phyloP scores from a whole-genome alignment of 2,329 filamentous ascomycete species.

The Cercospora sp. region DNA sequence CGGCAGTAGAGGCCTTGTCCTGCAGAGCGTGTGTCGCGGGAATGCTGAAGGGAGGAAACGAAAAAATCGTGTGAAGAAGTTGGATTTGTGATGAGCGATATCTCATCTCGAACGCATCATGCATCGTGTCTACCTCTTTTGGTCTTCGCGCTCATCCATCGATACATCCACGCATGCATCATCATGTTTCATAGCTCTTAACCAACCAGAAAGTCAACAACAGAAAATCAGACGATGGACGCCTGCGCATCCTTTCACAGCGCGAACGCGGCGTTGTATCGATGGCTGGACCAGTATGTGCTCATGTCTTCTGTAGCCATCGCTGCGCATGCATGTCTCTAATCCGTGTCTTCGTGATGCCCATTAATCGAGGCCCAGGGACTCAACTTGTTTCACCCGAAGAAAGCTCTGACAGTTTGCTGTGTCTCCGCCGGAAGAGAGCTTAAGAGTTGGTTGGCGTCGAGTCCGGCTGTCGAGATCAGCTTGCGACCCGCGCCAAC shows the following conservation, averaged over 20 bases:
- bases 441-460: constrained; percentile 72
- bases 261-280: background rate
- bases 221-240: background rate
- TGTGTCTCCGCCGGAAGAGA: constrained; percentile 79
- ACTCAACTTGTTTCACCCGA: constrained; percentile 32
- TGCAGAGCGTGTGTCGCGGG: background rate
- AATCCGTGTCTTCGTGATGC: background rate
- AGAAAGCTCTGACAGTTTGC: constrained; percentile 51
- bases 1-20: background rate
- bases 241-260: background rate
- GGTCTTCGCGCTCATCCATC: background rate
- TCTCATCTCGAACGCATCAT: background rate
- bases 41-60: background rate
- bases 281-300: background rate
- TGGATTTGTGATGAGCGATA: background rate
- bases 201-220: background rate
- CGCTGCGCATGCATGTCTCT: background rate
- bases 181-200: background rate
- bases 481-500: constrained; percentile 76
- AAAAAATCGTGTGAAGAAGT: background rate
- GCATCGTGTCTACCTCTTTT: background rate
- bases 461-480: constrained; percentile 69
- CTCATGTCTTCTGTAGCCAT: background rate
- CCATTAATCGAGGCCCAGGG: background rate
- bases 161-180: background rate